Conservation (phyloP, 164 flowering plant species). For the Magnolia officinalis region DNA sequence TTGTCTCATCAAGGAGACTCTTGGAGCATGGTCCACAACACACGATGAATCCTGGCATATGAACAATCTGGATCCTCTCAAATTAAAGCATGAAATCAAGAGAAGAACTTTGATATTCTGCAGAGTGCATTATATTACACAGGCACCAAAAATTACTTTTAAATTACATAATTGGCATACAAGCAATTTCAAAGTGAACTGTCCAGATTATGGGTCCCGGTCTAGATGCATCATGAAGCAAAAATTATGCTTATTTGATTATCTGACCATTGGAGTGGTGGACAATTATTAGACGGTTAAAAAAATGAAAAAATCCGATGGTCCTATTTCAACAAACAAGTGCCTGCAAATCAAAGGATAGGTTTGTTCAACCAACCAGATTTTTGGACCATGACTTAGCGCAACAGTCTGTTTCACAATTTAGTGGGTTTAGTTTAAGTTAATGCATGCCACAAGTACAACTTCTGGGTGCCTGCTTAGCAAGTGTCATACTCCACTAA, state of each 20-base stretch:
- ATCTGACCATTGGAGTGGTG: background rate
- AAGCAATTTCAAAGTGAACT: background rate
- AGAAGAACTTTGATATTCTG: background rate
- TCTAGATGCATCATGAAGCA: background rate
- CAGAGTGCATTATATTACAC: too few species aligned
- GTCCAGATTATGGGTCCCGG: background rate
- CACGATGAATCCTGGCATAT: too few species aligned
- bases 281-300: background rate
- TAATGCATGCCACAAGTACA: background rate
- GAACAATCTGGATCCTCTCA: too few species aligned
- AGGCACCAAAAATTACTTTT: background rate
- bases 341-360: background rate
- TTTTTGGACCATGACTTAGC: background rate
- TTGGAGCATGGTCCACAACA: too few species aligned
- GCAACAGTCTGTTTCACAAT: too few species aligned
- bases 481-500: background rate
- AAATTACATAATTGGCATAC: background rate
- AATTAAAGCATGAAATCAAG: background rate
- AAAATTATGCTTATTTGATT: background rate
- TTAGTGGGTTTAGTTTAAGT: background rate
- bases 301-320: background rate
- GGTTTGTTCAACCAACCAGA: background rate
- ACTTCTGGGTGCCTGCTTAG: background rate
- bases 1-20: too few species aligned
- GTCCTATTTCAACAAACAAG: background rate